Evolutionary conservation across 2,329 filamentous ascomycete species (phyloP).

Genomic region (Epichloe baconii): DNA sequence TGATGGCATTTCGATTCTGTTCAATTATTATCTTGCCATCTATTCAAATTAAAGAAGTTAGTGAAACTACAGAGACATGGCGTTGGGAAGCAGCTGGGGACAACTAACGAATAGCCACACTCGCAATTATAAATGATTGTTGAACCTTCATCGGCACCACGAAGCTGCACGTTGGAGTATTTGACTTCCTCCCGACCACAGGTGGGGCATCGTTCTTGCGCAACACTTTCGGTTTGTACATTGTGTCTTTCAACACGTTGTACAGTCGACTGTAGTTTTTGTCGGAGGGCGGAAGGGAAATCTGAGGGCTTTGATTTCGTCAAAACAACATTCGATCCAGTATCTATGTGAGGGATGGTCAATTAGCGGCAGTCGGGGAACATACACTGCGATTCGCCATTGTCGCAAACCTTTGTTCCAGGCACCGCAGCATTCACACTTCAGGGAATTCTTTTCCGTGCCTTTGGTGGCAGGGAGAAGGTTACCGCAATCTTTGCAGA

Average conservation of each 20-base stretch:
- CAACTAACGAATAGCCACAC: slow-evolving; percentile 66
- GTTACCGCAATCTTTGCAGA: slow-evolving; percentile 88
- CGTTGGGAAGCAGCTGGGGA: neutral
- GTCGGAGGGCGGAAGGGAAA: slow-evolving; percentile 79
- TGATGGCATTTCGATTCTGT: neutral
- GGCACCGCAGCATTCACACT: slow-evolving; percentile 76
- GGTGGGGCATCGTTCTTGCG: slow-evolving; percentile 59
- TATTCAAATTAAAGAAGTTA: slow-evolving; percentile 7
- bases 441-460: slow-evolving; percentile 59
- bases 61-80: slow-evolving; percentile 4
- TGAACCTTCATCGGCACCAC: slow-evolving; percentile 87
- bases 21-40: slow-evolving; percentile 50
- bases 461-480: slow-evolving; percentile 71
- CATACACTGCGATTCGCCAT: neutral
- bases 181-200: slow-evolving; percentile 74
- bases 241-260: slow-evolving; percentile 70
- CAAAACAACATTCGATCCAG: slow-evolving; percentile 59
- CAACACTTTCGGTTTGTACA: slow-evolving; percentile 57
- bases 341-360: slow-evolving; percentile 36
- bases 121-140: slow-evolving; percentile 86
- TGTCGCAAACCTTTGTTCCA: slow-evolving; percentile 58
- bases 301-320: slow-evolving; percentile 80
- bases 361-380: neutral
- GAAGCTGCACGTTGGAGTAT: slow-evolving; percentile 73
- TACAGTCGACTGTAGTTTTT: slow-evolving; percentile 71